phyloP scores from a whole-genome alignment of 2,329 filamentous ascomycete genomes.

The Onygenales sp. region DNA sequence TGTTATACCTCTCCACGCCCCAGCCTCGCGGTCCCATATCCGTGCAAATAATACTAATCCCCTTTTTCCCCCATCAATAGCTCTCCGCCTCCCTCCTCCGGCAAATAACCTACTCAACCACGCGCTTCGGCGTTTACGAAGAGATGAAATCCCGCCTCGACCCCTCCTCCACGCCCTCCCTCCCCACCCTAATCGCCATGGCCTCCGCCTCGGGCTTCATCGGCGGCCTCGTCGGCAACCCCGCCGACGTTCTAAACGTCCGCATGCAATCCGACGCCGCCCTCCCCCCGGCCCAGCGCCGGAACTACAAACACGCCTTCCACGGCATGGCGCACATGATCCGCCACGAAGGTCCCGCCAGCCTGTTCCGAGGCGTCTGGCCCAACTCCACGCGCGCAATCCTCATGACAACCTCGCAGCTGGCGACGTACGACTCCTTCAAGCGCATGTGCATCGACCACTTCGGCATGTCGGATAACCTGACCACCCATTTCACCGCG shows the following conservation, averaged over 20 bases:
- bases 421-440: constrained; percentile 56
- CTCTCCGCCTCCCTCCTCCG: constrained; percentile 87
- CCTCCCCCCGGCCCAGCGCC: constrained; percentile 60
- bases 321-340: constrained; percentile 81
- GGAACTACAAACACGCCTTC: constrained; percentile 83
- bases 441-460: constrained; percentile 47
- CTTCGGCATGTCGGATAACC: constrained; percentile 45
- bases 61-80: constrained; percentile 21
- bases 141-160: constrained; percentile 68
- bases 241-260: constrained; percentile 92
- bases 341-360: constrained; percentile 66
- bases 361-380: constrained; percentile 68
- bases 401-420: constrained; percentile 57
- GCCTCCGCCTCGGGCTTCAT: constrained; percentile 76
- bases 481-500: constrained; percentile 53
- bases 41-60: neutral
- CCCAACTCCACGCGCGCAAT: constrained; percentile 54
- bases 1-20: constrained; percentile 16
- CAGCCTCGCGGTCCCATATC: neutral
- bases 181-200: constrained; percentile 71
- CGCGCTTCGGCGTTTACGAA: constrained; percentile 94
- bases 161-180: constrained; percentile 48
- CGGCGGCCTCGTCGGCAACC: constrained; percentile 84
- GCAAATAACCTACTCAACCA: constrained; percentile 92
- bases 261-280: constrained; percentile 93